phyloP scores from a whole-genome alignment of 169 alveolate genomes.

The Plasmodium yoelii region DNA sequence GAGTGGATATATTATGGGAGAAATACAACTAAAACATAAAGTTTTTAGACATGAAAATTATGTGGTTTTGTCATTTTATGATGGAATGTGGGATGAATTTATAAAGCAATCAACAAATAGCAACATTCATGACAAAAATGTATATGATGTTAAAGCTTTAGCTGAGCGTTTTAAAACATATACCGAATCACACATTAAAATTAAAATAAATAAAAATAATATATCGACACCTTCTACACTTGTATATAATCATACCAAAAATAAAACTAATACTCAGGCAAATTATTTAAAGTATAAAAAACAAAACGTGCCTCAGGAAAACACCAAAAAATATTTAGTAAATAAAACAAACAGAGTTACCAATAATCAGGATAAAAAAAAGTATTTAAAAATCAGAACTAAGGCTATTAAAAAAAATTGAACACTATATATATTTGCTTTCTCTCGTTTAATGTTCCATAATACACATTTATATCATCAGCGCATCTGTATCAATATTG shows the following conservation, averaged over 20 bases:
- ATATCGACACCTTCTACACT: not conserved
- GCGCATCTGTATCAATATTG: no score
- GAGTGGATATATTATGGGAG: constrained; percentile 74
- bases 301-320: constrained; percentile 7
- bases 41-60: constrained; percentile 68
- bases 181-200: constrained; percentile 68
- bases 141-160: constrained; percentile 45
- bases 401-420: not conserved
- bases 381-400: constrained; percentile 47
- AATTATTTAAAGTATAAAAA: constrained; percentile 40
- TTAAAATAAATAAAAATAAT: constrained; percentile 36
- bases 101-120: constrained; percentile 1
- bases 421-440: no score
- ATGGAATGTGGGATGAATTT: constrained; percentile 72
- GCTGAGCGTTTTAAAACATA: constrained; percentile 69
- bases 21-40: constrained; percentile 71
- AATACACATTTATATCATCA: no score
- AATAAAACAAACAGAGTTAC: constrained; percentile 26
- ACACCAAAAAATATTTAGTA: constrained; percentile 20
- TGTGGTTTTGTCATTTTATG: constrained; percentile 62
- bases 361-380: constrained; percentile 21
- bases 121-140: not conserved
- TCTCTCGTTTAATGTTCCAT: no score
- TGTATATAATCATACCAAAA: not conserved
- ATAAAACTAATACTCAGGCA: not conserved